phyloP scores from a whole-genome alignment of 2,329 filamentous ascomycete species.

The Cercospora nicotianae region DNA sequence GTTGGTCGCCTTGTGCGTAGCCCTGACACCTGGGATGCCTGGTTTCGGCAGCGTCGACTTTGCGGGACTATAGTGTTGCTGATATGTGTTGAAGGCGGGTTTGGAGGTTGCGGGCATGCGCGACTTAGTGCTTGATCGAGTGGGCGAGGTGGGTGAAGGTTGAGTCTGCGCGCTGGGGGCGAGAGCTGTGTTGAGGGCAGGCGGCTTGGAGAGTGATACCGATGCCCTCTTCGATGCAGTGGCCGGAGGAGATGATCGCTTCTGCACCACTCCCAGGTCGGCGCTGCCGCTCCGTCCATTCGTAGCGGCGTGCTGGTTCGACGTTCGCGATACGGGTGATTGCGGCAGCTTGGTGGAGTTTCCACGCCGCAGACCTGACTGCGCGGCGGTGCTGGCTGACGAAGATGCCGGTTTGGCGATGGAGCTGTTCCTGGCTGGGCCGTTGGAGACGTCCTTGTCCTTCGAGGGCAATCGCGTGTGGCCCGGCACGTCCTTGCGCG shows the following conservation, averaged over 20 bases:
- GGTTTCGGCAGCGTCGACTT: constrained; percentile 63
- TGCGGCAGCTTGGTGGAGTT: constrained; percentile 32
- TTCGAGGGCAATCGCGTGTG: constrained; percentile 26
- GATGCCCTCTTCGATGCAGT: constrained; percentile 31
- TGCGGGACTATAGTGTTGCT: constrained; percentile 67
- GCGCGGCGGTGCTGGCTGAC: neutral
- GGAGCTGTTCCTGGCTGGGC: constrained; percentile 13
- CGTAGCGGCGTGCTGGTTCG: constrained; percentile 15
- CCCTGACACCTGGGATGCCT: constrained; percentile 43
- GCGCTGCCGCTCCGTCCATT: constrained; percentile 18
- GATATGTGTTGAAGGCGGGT: constrained; percentile 62
- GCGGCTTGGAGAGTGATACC: constrained; percentile 21
- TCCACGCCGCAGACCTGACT: constrained; percentile 24
- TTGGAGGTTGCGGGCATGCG: constrained; percentile 42
- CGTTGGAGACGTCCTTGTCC: constrained; percentile 20
- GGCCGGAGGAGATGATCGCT: constrained; percentile 3
- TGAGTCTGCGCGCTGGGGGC: constrained; percentile 15
- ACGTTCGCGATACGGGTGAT: constrained; percentile 21
- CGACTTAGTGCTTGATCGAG: constrained; percentile 29
- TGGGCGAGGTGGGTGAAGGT: constrained; percentile 26
- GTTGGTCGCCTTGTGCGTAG: constrained; percentile 60
- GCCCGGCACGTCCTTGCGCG: constrained; percentile 20
- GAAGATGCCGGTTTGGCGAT: constrained; percentile 11
- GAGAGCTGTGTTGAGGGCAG: constrained; percentile 21
- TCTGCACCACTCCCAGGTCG: constrained; percentile 13